phyloP scores from a whole-genome alignment of 495 filamentous ascomycete species.

The Trichoderma virens region DNA sequence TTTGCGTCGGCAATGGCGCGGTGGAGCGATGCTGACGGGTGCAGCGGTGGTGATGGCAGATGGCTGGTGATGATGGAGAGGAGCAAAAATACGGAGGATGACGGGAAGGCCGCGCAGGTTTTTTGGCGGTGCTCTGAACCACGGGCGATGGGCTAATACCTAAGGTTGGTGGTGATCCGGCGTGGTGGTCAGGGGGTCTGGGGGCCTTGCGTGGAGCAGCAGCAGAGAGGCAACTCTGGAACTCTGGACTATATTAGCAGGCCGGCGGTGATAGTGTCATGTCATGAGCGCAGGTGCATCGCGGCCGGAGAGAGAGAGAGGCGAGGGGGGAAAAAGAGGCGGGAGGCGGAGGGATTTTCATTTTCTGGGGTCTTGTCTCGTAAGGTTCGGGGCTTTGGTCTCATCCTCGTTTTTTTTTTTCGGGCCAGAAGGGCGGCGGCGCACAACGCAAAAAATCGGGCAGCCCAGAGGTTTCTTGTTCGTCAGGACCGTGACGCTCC shows the following conservation, averaged over 20 bases:
- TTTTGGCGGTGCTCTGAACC: constrained; percentile 5
- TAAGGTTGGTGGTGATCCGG: constrained; percentile 10
- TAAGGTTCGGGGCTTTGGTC: constrained; percentile 28
- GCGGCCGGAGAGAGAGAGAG: constrained; percentile 15
- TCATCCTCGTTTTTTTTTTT: constrained; percentile 17
- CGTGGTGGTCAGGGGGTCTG: constrained; percentile 8
- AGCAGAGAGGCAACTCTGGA: constrained; percentile 2
- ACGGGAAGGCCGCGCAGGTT: constrained; percentile 3
- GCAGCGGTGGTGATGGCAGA: not conserved
- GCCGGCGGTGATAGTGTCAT: constrained; percentile 17
- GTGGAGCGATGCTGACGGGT: constrained; percentile 12
- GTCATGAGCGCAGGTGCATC: constrained; percentile 8
- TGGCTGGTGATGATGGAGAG: constrained; percentile 17
- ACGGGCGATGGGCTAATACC: constrained; percentile 7
- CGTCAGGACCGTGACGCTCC: constrained; percentile 20
- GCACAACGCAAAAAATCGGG: constrained; percentile 21
- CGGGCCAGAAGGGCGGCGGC: constrained; percentile 18
- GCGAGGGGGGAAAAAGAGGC: constrained; percentile 13
- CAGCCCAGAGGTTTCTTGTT: constrained; percentile 17
- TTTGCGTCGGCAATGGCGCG: constrained; percentile 25
- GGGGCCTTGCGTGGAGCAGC: constrained; percentile 9
- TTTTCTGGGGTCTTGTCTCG: constrained; percentile 27
- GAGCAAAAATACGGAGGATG: not conserved
- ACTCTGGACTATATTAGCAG: constrained; percentile 6
- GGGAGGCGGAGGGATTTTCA: constrained; percentile 23